Evolutionary conservation across 1,139 yeast species (phyloP), one percentile per base, ranked within the genome.

Genomic region (Hyphopichia buzzinii): DNA sequence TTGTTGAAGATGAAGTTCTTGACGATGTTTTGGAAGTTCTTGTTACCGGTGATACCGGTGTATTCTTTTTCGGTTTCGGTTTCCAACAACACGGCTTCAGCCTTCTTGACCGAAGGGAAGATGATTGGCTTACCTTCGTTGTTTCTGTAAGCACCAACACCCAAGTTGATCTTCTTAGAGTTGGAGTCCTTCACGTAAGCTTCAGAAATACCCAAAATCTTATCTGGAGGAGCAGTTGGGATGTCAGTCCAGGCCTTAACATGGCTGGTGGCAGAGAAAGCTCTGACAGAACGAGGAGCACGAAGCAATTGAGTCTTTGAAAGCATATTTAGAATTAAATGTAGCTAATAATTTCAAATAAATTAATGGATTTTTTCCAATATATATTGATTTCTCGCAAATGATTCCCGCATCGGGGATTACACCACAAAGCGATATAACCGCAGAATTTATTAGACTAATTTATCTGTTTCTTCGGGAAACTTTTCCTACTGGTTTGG

Each of bases 191-290:
- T 66, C 40, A 52, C 58, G 52, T 44, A 71, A 42, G 79, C 74
- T 45, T 77, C 82, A 24, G 81, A 67, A 38, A 83, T 71, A 29
- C 90, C 90, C 51, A 84, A 67, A 44, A 84, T 82, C 51, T 82
- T 81, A 61, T 84, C 92, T 21, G 89, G 82, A 32, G 86, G 84
- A 21, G 86, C 86, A 55, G 75, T 75, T 37, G 78, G 76, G 44
- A 72, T 68, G 17, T 68, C 70, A 41, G 55, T 58, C 74, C 74
- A 70, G 44, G 59, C 55, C 31, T 41, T 45, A 31, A 50, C 44
- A 29, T 43, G 46, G 36, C 46, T 40, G 36, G 34, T 43, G 39
- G 53, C 48, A 39, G 60, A 54, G 38, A 55, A 52, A 24, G 41
- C 48, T 44, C 55, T 52, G 32, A 38, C 40, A 39, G 43, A 34